Conservation (phyloP, 768 basidiomycete genomes). For the Thelephora ganbajun region DNA sequence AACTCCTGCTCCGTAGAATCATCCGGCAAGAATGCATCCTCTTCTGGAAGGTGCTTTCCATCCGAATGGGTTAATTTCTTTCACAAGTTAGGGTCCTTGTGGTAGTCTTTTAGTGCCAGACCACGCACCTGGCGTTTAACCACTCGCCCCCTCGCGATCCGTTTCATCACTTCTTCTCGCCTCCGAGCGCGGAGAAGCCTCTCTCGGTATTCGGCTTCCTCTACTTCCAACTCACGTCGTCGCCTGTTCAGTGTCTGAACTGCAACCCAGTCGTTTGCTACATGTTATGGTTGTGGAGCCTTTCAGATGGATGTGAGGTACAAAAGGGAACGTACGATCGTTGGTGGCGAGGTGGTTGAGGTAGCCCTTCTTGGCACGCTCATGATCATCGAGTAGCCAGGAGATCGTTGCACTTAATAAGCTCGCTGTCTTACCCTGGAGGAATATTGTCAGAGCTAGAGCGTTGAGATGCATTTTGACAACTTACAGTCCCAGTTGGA, state of each 20-base stretch:
- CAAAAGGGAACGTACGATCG: constrained; percentile 8
- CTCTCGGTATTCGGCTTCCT: constrained; percentile 51
- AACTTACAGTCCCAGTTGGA: constrained; percentile 73
- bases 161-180: constrained; percentile 42
- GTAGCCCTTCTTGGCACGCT: constrained; percentile 55
- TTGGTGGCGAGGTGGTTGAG: constrained; percentile 23
- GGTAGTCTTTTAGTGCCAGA: background rate
- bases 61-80: constrained; percentile 9
- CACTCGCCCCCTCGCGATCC: constrained; percentile 39
- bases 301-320: background rate
- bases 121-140: constrained; percentile 45
- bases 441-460: background rate
- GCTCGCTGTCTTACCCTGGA: constrained; percentile 76
- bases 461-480: background rate
- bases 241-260: constrained; percentile 54
- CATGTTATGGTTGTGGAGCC: background rate
- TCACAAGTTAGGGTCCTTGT: background rate
- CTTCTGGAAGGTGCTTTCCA: constrained; percentile 28
- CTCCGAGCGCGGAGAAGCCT: constrained; percentile 45
- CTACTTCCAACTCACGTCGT: constrained; percentile 51
- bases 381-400: constrained; percentile 60
- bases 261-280: constrained; percentile 59
- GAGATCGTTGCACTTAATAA: constrained; percentile 63
- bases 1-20: constrained; percentile 20
- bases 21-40: constrained; percentile 66